Percentiles rank a stretch among this genome's conserved stretches.
Evolutionary conservation across 2,329 filamentous ascomycete species (phyloP).

Genomic region (Xylariales sp.): DNA sequence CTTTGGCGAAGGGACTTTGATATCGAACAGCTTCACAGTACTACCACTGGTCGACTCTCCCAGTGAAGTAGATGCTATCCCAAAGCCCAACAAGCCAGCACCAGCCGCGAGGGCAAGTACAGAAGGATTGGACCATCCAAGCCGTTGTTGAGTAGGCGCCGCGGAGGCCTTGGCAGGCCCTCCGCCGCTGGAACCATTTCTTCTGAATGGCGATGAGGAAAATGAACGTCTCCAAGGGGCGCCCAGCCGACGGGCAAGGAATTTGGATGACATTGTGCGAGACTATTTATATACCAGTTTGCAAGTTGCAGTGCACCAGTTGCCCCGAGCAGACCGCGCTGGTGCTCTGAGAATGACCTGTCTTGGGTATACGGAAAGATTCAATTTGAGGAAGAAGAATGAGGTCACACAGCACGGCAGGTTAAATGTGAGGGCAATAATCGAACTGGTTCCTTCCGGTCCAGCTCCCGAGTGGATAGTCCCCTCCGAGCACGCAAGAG

Average conservation of each 20-base stretch:
- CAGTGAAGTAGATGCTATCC: conserved; percentile 20
- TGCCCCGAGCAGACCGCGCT: too few relatives aligned
- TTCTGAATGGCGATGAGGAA: conserved; percentile 11
- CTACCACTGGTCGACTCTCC: conserved; percentile 15
- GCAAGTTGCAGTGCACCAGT: background rate
- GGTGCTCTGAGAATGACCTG: too few relatives aligned
- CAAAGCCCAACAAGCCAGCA: conserved; percentile 24
- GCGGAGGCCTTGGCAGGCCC: conserved; percentile 10
- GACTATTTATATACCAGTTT: background rate
- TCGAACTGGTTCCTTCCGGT: too few relatives aligned
- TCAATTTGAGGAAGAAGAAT: too few relatives aligned
- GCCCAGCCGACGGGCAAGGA: conserved; percentile 13
- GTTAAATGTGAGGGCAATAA: too few relatives aligned
- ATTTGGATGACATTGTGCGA: conserved; percentile 20
- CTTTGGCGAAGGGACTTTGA: conserved; percentile 18
- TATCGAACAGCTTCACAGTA: conserved; percentile 21
- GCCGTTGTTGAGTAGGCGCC: conserved; percentile 10
- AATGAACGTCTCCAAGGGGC: conserved; percentile 13
- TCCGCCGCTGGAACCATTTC: conserved; percentile 12
- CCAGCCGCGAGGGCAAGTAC: conserved; percentile 22
- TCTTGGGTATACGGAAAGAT: too few relatives aligned
- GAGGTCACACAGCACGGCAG: too few relatives aligned
- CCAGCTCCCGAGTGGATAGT: too few relatives aligned
- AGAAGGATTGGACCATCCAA: conserved; percentile 23
- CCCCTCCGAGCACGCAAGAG: too few relatives aligned